phyloP scores from a whole-genome alignment of 1,139 yeast species.

The Diutina neorugosa region DNA sequence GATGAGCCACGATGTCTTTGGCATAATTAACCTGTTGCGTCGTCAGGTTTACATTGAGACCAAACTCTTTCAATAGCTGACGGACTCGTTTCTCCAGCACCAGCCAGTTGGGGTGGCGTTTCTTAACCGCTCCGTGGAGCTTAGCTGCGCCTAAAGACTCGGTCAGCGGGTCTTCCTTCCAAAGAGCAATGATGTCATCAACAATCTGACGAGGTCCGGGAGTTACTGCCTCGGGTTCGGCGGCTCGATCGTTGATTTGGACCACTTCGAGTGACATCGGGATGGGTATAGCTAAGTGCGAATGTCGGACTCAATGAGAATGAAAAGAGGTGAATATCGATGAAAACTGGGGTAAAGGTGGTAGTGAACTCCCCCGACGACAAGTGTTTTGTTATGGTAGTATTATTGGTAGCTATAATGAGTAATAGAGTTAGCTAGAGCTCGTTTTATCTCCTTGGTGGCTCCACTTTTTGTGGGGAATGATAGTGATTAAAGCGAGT shows the following conservation, averaged over 20 bases:
- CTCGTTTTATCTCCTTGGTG: too few relatives aligned
- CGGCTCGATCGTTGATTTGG: neutral
- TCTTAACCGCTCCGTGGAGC: conserved; percentile 39
- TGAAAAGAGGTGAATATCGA: too few relatives aligned
- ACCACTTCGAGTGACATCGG: neutral
- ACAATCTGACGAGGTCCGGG: conserved; percentile 30
- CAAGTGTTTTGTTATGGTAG: too few relatives aligned
- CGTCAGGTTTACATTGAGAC: conserved; percentile 22
- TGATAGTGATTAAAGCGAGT: too few relatives aligned
- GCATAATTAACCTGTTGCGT: conserved; percentile 35
- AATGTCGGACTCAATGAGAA: too few relatives aligned
- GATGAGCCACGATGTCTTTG: conserved; percentile 39
- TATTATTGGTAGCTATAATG: too few relatives aligned
- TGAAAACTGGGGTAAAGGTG: too few relatives aligned
- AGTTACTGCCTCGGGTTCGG: neutral
- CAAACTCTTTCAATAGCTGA: conserved; percentile 40
- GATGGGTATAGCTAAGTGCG: neutral
- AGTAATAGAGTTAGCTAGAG: too few relatives aligned
- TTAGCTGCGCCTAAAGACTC: conserved; percentile 47
- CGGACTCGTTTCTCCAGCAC: conserved; percentile 49
- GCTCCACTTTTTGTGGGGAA: too few relatives aligned
- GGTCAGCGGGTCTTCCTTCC: conserved; percentile 58
- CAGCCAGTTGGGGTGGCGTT: conserved; percentile 47
- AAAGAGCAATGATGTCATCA: conserved; percentile 45
- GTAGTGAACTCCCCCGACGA: too few relatives aligned